A percentile compares a stretch with the other conserved stretches of the same genome.
Evolutionary conservation across 2,329 filamentous ascomycete genomes (phyloP).

Genomic region (Aspergillus sp.): DNA sequence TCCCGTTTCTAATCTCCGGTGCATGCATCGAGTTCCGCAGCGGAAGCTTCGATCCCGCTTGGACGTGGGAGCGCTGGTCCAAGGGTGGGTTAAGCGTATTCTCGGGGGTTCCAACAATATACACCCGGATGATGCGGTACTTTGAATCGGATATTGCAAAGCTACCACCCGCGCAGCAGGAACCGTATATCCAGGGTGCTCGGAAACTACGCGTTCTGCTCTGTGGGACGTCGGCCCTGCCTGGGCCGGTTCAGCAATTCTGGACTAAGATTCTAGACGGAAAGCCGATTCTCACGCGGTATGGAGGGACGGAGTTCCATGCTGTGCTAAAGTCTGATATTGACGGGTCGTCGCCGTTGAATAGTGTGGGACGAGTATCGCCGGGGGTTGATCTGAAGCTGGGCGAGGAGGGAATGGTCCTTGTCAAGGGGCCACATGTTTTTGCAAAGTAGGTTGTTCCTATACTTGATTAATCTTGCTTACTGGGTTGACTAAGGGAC

Average conservation of each 20-base stretch:
- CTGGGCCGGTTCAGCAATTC: conserved; percentile 52
- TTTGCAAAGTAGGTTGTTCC: conserved; percentile 33
- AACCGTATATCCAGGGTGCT: conserved; percentile 43
- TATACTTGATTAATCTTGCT: no score
- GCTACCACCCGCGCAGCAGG: conserved; percentile 17
- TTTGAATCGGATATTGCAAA: conserved; percentile 35
- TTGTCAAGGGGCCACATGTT: conserved; percentile 39
- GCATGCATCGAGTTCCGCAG: conserved; percentile 46
- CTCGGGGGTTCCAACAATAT: conserved; percentile 51
- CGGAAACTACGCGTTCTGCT: conserved; percentile 24
- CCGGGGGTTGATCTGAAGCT: conserved; percentile 44
- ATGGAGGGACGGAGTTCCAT: conserved; percentile 47
- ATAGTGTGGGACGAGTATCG: conserved; percentile 35
- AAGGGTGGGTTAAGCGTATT: conserved; percentile 40
- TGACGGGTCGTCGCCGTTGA: conserved; percentile 22
- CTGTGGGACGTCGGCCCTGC: conserved; percentile 49
- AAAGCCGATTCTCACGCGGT: conserved; percentile 43
- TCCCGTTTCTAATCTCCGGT: conserved; percentile 48
- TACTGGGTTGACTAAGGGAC: no score
- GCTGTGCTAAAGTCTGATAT: conserved; percentile 45
- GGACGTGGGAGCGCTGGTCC: conserved; percentile 47
- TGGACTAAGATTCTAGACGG: conserved; percentile 35
- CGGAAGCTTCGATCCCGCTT: conserved; percentile 42
- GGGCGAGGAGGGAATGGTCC: conserved; percentile 51
- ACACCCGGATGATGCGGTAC: conserved; percentile 47